phyloP scores from a whole-genome alignment of 805 yeast genomes.

The Blastobotrys terrestris region DNA sequence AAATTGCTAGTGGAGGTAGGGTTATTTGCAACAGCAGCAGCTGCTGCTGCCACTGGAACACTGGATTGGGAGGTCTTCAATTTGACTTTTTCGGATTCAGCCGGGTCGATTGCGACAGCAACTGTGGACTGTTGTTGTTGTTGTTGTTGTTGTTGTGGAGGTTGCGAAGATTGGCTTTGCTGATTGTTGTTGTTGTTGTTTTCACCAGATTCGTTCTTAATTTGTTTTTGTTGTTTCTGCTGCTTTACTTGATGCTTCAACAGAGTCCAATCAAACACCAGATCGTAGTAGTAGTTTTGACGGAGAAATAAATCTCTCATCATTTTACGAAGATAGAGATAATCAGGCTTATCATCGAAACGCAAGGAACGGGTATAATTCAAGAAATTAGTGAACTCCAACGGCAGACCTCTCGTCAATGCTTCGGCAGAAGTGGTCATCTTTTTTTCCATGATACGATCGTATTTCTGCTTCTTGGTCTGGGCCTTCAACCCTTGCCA shows the following conservation, averaged over 20 bases:
- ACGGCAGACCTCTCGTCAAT: slow-evolving; percentile 86
- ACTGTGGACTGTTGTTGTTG: slow-evolving; percentile 10
- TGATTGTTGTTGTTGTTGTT: slow-evolving; percentile 1
- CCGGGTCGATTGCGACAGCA: background rate
- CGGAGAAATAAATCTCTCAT: slow-evolving; percentile 84
- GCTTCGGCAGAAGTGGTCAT: slow-evolving; percentile 82
- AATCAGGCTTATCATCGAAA: slow-evolving; percentile 96
- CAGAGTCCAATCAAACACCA: slow-evolving; percentile 94
- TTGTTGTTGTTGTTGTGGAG: slow-evolving; percentile 12
- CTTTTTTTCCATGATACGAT: slow-evolving; percentile 91
- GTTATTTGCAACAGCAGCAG: slow-evolving; percentile 4
- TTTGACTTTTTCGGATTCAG: background rate
- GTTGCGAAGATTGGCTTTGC: slow-evolving; percentile 4
- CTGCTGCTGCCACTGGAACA: slow-evolving; percentile 5
- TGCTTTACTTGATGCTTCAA: slow-evolving; percentile 47
- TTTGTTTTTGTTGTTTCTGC: slow-evolving; percentile 8
- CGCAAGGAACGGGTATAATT: slow-evolving; percentile 83
- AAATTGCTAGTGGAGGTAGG: background rate
- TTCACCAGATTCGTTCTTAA: background rate
- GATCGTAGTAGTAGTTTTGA: slow-evolving; percentile 87
- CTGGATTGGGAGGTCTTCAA: background rate
- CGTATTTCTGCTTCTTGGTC: slow-evolving; percentile 94
- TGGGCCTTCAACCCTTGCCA: slow-evolving; percentile 99
- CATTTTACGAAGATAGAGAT: slow-evolving; percentile 76
- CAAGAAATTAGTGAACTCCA: slow-evolving; percentile 81